A percentile compares a stretch with the other conserved stretches of the same genome.
Evolutionary conservation across 208 protist species (phyloP).

Genomic region (Leishmania aethiopica): DNA sequence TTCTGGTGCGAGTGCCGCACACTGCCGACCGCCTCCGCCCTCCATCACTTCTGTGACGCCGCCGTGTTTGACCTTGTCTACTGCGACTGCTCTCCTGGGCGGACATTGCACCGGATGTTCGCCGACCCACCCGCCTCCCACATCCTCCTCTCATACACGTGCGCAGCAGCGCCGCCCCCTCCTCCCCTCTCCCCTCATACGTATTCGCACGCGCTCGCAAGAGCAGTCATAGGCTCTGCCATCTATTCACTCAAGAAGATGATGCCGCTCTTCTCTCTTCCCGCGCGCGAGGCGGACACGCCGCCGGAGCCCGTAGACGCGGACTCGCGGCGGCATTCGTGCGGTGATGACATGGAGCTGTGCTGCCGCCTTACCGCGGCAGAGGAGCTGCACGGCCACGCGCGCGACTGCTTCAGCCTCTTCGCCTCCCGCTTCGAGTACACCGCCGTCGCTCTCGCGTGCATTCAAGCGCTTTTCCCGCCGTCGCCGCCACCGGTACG

Average conservation of each 20-base stretch:
- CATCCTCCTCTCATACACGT: neutral
- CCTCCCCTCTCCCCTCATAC: neutral
- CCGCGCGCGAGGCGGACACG: neutral
- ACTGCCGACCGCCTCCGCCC: neutral
- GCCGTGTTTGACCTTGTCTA: neutral
- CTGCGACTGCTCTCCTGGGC: neutral
- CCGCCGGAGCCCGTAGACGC: neutral
- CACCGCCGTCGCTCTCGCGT: neutral
- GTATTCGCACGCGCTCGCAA: neutral
- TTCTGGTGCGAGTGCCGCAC: neutral
- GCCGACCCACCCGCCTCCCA: neutral
- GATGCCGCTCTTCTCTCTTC: neutral
- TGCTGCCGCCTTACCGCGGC: slow-evolving; percentile 23
- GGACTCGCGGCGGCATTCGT: neutral
- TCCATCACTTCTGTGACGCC: neutral
- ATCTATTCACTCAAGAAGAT: neutral
- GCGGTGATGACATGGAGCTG: neutral
- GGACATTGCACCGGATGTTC: neutral
- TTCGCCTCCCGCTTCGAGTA: slow-evolving; percentile 28
- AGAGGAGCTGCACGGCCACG: slow-evolving; percentile 50
- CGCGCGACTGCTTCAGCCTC: slow-evolving; percentile 48
- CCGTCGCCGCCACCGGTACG: neutral
- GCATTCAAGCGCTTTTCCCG: neutral
- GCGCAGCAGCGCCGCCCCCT: neutral
- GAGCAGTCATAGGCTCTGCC: neutral